A percentile compares a stretch with the other conserved stretches of the same genome.
phyloP scores from a whole-genome alignment of 2,329 filamentous ascomycete genomes.

The Piedraia hortae region DNA sequence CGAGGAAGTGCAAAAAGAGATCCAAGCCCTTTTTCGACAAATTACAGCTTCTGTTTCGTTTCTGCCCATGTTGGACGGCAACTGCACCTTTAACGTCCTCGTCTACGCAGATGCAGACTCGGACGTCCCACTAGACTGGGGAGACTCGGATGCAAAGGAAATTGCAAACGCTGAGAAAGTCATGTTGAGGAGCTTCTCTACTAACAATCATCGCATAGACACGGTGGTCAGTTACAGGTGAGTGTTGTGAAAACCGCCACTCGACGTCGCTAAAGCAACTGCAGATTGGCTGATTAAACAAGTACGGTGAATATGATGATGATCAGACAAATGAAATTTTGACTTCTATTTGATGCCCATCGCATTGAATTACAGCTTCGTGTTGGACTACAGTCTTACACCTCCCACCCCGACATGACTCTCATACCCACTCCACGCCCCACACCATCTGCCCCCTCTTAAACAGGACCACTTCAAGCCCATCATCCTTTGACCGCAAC shows the following conservation, averaged over 20 bases:
- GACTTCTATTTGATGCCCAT: no score
- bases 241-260: conserved; percentile 3
- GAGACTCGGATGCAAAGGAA: conserved; percentile 92
- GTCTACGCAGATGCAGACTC: conserved; percentile 94
- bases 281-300: background rate
- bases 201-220: conserved; percentile 76
- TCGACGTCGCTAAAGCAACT: background rate
- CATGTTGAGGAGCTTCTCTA: conserved; percentile 85
- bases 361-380: no score
- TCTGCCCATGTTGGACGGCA: conserved; percentile 69
- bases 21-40: conserved; percentile 88
- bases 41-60: conserved; percentile 97
- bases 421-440: conserved; percentile 8
- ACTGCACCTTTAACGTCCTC: conserved; percentile 95
- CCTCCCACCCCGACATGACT: background rate
- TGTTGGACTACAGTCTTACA: no score
- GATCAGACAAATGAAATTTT: no score
- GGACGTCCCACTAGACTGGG: conserved; percentile 94
- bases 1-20: conserved; percentile 78
- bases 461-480: conserved; percentile 37
- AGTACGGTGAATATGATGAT: background rate
- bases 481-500: conserved; percentile 24
- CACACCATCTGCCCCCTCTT: conserved; percentile 32
- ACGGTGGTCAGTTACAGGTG: conserved; percentile 77
- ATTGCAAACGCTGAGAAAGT: conserved; percentile 86